Base-by-base conservation (phyloP, 768 basidiomycete species). In the Mycena polygramma region DNA sequence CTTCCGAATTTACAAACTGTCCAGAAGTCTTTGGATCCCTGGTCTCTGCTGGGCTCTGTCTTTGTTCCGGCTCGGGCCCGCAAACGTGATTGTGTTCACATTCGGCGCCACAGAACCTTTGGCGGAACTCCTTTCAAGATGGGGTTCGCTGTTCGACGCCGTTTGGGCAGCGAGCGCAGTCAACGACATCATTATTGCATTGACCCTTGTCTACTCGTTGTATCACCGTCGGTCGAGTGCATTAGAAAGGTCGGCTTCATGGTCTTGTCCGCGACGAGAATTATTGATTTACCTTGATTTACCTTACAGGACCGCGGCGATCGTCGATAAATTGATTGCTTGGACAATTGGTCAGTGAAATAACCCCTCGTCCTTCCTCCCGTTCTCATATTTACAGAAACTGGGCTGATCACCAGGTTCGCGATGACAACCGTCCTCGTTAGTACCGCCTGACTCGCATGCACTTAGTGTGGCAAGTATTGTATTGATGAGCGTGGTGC, bases 331-430 rank as follows among this genome's bases (percentile, higher is more conserved):
- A 26, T 4, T 67, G 19, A 67, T 67, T 26, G 10, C 14, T n/a
- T 67, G 66, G 66, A 60, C 57, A 2, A 43, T 67, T 5, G 66
- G 66, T 67, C 11, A 19, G 66, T 60, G 5, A 45, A 57, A 51
- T 20, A 24, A 19, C 10, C 19, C 2, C 30, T 30, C 3, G 22
- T 24, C n/a, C 2, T 24, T 2, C 36, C 46, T 15, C 9, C 51
- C 8, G 4, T 17, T 24, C 13, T 11, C 6, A 3, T 9, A 24
- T 2, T 22, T 45, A 15, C n/a, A 66, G 64, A 66, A 58, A 66
- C 64, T 7, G 64, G 64, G 10, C 55, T 66, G 14, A n/a, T 66
- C 15, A 57, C 64, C 24, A 64, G 63, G 46, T 58, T 41, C 22
- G 55, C 41, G 4, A 13, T 22, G 41, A 13, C 7, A 17, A 8